Evolutionary conservation across 768 basidiomycete species (phyloP).

Genomic region (Boletus sp.): DNA sequence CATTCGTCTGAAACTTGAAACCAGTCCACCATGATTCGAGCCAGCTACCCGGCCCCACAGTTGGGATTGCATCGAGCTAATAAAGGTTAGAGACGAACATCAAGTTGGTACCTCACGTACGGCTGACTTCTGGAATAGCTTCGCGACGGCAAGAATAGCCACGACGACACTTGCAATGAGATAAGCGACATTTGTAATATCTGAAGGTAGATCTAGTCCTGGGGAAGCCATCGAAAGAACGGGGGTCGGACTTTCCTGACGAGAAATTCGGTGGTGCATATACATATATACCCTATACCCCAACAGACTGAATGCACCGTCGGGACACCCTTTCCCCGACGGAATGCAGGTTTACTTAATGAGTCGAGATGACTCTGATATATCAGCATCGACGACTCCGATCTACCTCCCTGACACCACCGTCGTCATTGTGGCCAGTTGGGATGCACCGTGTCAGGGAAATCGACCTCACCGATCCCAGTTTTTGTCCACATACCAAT

Average conservation of each 20-base stretch:
- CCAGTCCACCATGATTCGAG: constrained; percentile 21
- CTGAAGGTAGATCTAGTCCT: not conserved
- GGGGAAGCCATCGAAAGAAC: not conserved
- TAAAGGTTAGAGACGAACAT: not conserved
- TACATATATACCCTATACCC: not conserved
- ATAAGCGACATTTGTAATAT: not conserved
- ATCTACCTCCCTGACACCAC: not conserved
- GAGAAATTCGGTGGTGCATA: not conserved
- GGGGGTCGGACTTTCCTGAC: not conserved
- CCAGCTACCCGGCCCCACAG: constrained; percentile 30
- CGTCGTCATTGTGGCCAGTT: not conserved
- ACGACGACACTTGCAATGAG: not conserved
- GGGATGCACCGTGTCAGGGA: not conserved
- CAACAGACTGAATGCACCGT: not conserved
- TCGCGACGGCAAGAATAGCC: not conserved
- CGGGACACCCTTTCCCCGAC: not conserved
- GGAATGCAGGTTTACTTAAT: not conserved
- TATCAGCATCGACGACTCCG: not conserved
- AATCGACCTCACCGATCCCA: not conserved
- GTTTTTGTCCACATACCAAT: not conserved
- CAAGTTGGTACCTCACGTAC: not conserved
- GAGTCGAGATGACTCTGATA: not conserved
- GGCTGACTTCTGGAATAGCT: not conserved
- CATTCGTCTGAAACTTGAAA: not conserved
- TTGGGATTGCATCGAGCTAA: not conserved